Conservation (phyloP, 169 alveolate species). For the Amoebophrya sp. region DNA sequence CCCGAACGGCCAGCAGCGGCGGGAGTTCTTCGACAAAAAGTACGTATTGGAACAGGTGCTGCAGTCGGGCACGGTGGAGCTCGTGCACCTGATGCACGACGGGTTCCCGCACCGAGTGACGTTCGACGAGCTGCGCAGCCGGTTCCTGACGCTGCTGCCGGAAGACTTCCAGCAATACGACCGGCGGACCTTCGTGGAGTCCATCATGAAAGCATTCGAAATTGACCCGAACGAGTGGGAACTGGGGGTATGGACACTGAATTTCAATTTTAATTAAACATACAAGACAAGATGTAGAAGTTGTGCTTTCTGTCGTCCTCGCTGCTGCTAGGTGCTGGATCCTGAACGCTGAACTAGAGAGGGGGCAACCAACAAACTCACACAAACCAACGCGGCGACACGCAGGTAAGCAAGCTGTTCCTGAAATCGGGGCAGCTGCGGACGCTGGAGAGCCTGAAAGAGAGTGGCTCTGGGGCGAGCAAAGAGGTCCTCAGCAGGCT, state of each 20-base stretch:
- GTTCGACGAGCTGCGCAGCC: slow-evolving; percentile 21
- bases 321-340: no score
- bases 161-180: slow-evolving; percentile 15
- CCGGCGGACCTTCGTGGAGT: neutral
- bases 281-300: no score
- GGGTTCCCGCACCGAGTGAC: slow-evolving; percentile 37
- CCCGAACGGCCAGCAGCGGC: neutral
- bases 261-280: no score
- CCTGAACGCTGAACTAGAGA: no score
- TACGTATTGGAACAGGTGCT: slow-evolving; percentile 34
- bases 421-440: neutral
- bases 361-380: no score
- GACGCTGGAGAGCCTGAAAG: neutral
- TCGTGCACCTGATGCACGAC: slow-evolving; percentile 39
- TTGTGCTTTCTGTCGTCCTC: no score
- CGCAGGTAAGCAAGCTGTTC: neutral
- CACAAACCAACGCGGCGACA: no score
- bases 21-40: neutral
- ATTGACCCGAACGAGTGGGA: neutral
- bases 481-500: neutral
- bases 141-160: slow-evolving; percentile 25
- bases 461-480: neutral
- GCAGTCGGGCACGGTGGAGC: slow-evolving; percentile 37
- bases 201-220: neutral
- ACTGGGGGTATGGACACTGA: no score